These are phyloP conservation scores for Suillus subaureus DNA, from an alignment of 768 basidiomycete species.

Conservation along the genomic window DNA sequence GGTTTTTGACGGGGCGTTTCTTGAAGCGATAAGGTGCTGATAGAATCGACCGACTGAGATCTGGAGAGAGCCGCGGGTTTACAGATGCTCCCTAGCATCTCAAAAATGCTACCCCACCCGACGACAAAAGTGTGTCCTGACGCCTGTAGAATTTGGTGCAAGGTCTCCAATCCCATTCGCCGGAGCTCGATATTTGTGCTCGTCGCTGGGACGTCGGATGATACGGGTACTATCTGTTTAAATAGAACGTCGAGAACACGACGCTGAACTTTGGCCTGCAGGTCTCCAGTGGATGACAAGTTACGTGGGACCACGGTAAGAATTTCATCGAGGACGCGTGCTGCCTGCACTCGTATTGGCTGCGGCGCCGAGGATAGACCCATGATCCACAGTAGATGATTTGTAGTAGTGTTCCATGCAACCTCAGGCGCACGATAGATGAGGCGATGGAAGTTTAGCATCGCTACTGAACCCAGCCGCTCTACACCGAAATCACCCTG, in stretches of 20 bases:
- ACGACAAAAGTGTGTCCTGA: constrained; percentile 90
- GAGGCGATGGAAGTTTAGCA: constrained; percentile 85
- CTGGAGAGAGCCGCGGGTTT: constrained; percentile 46
- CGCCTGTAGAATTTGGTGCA: constrained; percentile 88
- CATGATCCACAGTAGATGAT: constrained; percentile 79
- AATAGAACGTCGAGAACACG: constrained; percentile 86
- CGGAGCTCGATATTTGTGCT: constrained; percentile 73
- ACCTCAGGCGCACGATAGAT: constrained; percentile 81
- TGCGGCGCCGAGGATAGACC: constrained; percentile 71
- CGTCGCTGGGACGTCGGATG: constrained; percentile 39
- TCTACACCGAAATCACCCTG: constrained; percentile 93
- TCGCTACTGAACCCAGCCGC: constrained; percentile 77
- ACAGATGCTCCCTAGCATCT: constrained; percentile 90
- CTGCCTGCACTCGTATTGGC: constrained; percentile 84
- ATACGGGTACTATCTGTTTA: constrained; percentile 63
- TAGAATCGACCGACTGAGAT: constrained; percentile 43
- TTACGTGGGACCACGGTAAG: constrained; percentile 78
- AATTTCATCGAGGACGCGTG: constrained; percentile 84
- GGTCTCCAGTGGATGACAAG: constrained; percentile 56
- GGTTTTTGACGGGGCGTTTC: constrained; percentile 41
- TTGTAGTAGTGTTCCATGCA: constrained; percentile 83
- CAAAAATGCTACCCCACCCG: constrained; percentile 94
- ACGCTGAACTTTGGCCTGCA: constrained; percentile 73
- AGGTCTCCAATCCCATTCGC: constrained; percentile 83
- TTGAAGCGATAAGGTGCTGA: constrained; percentile 43